These are phyloP conservation scores for Sporothrix pseudoabietina DNA, from an alignment of 2,329 filamentous ascomycete species.

Conservation along the genomic window DNA sequence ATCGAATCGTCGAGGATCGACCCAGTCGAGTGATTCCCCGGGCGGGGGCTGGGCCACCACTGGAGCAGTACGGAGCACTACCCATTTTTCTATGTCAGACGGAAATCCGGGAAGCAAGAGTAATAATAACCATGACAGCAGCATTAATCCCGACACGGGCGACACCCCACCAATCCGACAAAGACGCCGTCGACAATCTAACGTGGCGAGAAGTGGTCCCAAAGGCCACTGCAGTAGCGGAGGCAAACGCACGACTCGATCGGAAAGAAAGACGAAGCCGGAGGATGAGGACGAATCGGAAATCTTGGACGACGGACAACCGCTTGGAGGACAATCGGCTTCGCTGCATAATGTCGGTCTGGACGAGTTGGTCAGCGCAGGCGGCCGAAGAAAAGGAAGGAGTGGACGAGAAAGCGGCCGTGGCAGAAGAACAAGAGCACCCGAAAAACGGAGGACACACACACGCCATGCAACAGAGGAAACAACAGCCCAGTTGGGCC, in stretches of 20 bases:
- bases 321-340: neutral
- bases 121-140: slow-evolving; percentile 19
- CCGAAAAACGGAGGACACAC: neutral
- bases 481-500: neutral
- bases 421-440: neutral
- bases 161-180: neutral
- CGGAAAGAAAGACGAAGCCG: neutral
- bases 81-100: slow-evolving; percentile 4
- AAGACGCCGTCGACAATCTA: neutral
- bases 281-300: neutral
- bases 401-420: neutral
- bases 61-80: slow-evolving; percentile 24
- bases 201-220: neutral
- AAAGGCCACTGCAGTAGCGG: neutral
- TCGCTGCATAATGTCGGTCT: neutral
- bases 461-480: neutral
- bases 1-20: slow-evolving; percentile 19
- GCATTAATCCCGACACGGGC: slow-evolving; percentile 8
- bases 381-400: neutral
- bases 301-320: neutral
- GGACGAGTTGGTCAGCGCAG: neutral
- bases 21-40: slow-evolving; percentile 22
- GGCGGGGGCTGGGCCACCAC: slow-evolving; percentile 17
- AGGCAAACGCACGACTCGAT: neutral
- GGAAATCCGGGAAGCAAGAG: neutral